Conservation (phyloP, 164 flowering plant species). For the Berberis vulgaris region DNA sequence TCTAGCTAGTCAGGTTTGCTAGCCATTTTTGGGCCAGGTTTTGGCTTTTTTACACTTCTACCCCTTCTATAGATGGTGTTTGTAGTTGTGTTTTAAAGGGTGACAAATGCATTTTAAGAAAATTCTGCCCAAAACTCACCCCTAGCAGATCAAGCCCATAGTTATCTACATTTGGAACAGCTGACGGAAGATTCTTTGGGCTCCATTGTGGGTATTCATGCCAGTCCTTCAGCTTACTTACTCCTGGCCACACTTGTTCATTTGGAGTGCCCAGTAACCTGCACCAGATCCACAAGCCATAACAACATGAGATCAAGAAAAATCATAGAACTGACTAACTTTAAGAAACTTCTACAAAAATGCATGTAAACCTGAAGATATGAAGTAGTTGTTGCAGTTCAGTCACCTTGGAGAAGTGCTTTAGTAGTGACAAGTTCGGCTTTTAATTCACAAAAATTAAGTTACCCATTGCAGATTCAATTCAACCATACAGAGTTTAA, state of each 20-base stretch:
- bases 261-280: slow-evolving; percentile 89
- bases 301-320: not conserved
- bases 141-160: slow-evolving; percentile 57
- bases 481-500: not conserved
- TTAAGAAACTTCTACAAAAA: not conserved
- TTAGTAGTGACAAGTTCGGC: slow-evolving; percentile 82
- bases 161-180: slow-evolving; percentile 59
- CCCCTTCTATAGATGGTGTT: no score
- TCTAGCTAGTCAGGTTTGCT: no score
- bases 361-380: slow-evolving; percentile 60
- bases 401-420: slow-evolving; percentile 78
- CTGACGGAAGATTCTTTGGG: slow-evolving; percentile 44
- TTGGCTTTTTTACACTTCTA: no score
- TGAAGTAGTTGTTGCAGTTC: slow-evolving; percentile 89
- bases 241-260: slow-evolving; percentile 84
- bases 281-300: not conserved
- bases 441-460: slow-evolving; percentile 10
- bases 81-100: no score
- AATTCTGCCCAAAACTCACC: slow-evolving; percentile 25
- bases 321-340: not conserved
- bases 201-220: slow-evolving; percentile 91
- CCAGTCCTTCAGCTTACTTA: slow-evolving; percentile 71
- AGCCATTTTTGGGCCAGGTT: no score
- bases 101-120: no score
- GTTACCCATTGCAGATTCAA: not conserved